Base-by-base conservation (phyloP, 2,329 filamentous ascomycete genomes). In the Colletotrichum somersetense region DNA sequence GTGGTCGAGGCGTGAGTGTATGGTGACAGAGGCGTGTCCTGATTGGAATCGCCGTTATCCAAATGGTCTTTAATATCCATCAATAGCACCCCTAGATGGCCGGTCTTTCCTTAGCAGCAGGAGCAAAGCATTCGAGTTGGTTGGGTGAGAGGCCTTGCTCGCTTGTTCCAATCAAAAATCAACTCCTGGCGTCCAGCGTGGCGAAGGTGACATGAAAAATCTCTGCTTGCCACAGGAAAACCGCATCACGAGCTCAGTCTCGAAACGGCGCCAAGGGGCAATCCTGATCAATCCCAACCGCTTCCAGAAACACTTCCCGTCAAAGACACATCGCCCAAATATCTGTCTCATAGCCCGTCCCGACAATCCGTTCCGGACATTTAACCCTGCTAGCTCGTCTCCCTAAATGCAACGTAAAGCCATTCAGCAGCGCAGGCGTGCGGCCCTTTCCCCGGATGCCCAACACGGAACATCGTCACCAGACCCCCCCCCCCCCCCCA, bases 401-500 rank as follows among this genome's bases (percentile, higher is more conserved):
- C 10, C 52, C 40, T 58, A 26, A 48, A 56, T 20, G 38, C 18
- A 14, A 14, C 14, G 35, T 12, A 62, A 12, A 5, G 18, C 23
- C 50, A 33, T 44, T 52, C 53, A 40, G 59, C 33, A 35, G 12
- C 44, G 26, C 11, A 44, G 44, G 18, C 30, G 20, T 55, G 35
- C 48, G 20, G 20, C 35, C 26, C 5, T 50, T 67, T 58, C 59
- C 55, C 66, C 66, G 52, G 65, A 61, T n/a, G 20, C 40, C 30
- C 55, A 48, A 48, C 33, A 23, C 53, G 53, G 59, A 33, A 56
- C 20, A 50, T 72, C 53, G 66, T 69, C 66, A 69, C 55, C 46
- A 64, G 69, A 69, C 46, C 20, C 46, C n/a, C 46, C 57, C 46
- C n/a, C 46, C 57, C 26, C 26, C 26, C 26, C 26, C 1, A 26